These are phyloP conservation scores for Achaetomiella virescens DNA, from an alignment of 495 filamentous ascomycete species.

Conservation along the genomic window DNA sequence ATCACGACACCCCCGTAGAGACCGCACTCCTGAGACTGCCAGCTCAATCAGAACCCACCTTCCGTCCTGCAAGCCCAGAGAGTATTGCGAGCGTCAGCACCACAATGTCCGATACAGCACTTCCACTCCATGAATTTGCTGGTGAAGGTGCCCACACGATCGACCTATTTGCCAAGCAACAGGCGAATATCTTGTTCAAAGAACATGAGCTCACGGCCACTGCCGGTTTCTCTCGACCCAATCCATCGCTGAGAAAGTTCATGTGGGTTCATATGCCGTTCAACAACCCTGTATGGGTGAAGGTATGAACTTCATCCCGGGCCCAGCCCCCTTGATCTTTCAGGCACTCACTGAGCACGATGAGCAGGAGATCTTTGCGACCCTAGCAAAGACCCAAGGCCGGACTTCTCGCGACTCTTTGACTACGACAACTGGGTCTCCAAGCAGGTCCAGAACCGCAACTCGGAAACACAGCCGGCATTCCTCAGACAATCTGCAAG, in stretches of 20 bases:
- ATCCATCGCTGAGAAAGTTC: constrained; percentile 41
- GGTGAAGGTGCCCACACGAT: constrained; percentile 6
- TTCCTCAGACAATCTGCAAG: constrained; percentile 39
- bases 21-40: constrained; percentile 24
- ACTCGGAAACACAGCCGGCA: constrained; percentile 41
- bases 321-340: background rate
- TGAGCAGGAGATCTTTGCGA: constrained; percentile 33
- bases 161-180: constrained; percentile 16
- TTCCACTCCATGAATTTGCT: constrained; percentile 2
- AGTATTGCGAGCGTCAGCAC: constrained; percentile 24
- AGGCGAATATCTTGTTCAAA: constrained; percentile 17
- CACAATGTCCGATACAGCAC: constrained; percentile 27
- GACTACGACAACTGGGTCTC: constrained; percentile 45
- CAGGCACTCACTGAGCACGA: constrained; percentile 23
- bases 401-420: constrained; percentile 40
- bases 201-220: constrained; percentile 25
- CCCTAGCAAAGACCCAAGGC: constrained; percentile 28
- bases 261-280: constrained; percentile 64
- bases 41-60: constrained; percentile 18
- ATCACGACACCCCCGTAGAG: constrained; percentile 21
- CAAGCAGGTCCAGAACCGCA: constrained; percentile 40
- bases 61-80: constrained; percentile 28
- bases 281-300: constrained; percentile 62
- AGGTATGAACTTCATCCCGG: constrained; percentile 32
- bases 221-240: constrained; percentile 37